A percentile compares a stretch with the other conserved stretches of the same genome.
Conservation (phyloP, 2,329 filamentous ascomycete genomes). For the Colletotrichum kahawae region DNA sequence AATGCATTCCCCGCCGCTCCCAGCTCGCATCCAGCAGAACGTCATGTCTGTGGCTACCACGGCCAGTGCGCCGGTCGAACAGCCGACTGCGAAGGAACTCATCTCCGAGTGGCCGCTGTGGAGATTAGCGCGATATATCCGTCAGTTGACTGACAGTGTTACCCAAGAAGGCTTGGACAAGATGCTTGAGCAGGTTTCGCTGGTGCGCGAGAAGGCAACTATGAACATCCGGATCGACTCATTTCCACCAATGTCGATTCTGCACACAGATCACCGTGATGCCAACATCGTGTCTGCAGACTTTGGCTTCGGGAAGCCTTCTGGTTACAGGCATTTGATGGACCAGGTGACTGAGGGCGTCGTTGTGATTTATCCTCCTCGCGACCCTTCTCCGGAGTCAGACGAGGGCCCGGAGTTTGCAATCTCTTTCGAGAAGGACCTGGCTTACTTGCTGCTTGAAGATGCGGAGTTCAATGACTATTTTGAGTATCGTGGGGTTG, state of each 20-base stretch:
- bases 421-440: constrained; percentile 39
- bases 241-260: constrained; percentile 38
- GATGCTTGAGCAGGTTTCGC: constrained; percentile 34
- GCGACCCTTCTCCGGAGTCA: constrained; percentile 24
- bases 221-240: constrained; percentile 38
- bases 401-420: constrained; percentile 42
- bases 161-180: constrained; percentile 36
- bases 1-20: constrained; percentile 25
- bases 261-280: constrained; percentile 40
- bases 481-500: constrained; percentile 42
- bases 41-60: constrained; percentile 32
- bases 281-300: constrained; percentile 30
- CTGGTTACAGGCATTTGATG: constrained; percentile 34
- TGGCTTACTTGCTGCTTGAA: constrained; percentile 33
- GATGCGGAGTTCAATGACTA: constrained; percentile 39
- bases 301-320: constrained; percentile 42
- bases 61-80: constrained; percentile 27
- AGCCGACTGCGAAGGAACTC: constrained; percentile 35
- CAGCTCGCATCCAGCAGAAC: constrained; percentile 39
- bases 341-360: constrained; percentile 33
- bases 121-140: constrained; percentile 40
- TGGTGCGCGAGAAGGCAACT: constrained; percentile 38
- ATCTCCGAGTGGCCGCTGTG: constrained; percentile 40
- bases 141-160: constrained; percentile 38
- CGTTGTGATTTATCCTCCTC: constrained; percentile 36